These are phyloP conservation scores for Penicillium rolfsii DNA, from an alignment of 2,329 filamentous ascomycete species.

Conservation along the genomic window DNA sequence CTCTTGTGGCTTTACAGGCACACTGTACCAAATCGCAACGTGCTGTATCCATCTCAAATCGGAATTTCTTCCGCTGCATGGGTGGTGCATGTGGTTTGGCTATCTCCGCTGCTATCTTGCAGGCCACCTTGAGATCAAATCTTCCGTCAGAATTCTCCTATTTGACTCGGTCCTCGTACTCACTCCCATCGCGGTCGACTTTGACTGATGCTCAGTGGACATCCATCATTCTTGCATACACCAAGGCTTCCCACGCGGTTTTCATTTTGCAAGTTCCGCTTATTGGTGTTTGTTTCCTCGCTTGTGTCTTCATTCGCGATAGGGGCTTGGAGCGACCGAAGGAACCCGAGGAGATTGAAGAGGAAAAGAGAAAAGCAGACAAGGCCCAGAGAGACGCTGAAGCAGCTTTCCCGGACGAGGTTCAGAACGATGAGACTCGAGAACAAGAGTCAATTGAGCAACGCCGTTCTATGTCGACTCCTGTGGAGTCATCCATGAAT, in stretches of 20 bases:
- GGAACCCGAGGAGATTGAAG: constrained; percentile 35
- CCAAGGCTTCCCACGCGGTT: constrained; percentile 57
- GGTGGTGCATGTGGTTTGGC: constrained; percentile 64
- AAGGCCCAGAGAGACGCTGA: constrained; percentile 29
- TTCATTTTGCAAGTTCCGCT: constrained; percentile 62
- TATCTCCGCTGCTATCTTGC: constrained; percentile 58
- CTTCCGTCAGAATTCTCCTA: constrained; percentile 45
- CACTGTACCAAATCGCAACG: constrained; percentile 61
- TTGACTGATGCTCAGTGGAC: constrained; percentile 42
- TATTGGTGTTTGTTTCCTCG: constrained; percentile 55
- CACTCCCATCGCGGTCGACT: constrained; percentile 33
- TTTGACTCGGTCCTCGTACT: constrained; percentile 48
- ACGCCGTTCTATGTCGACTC: constrained; percentile 20
- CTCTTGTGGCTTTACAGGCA: constrained; percentile 61
- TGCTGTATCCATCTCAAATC: constrained; percentile 64
- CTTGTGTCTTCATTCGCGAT: constrained; percentile 58
- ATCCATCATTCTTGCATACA: constrained; percentile 56
- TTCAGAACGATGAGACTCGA: constrained; percentile 5
- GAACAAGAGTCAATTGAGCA: constrained; percentile 12
- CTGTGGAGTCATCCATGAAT: constrained; percentile 21
- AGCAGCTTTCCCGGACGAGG: constrained; percentile 11
- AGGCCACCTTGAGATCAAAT: constrained; percentile 42
- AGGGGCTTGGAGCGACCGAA: constrained; percentile 49
- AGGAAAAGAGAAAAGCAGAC: constrained; percentile 35
- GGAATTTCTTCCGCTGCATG: constrained; percentile 65